phyloP scores from a whole-genome alignment of 169 alveolate species.

The Cryptosporidium felis region DNA sequence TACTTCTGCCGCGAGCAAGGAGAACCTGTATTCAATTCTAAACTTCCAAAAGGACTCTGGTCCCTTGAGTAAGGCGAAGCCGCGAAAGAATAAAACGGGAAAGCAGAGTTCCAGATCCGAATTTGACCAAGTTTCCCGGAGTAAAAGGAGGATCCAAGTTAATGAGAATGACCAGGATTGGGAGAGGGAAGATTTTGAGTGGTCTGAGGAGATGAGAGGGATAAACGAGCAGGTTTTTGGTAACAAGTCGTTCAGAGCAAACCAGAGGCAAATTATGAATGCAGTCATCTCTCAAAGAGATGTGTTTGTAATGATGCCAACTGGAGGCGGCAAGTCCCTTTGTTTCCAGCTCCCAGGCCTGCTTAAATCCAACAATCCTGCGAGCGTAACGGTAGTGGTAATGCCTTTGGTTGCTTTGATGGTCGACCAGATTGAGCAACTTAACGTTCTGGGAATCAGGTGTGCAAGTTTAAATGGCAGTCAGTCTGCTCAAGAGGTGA shows the following conservation, averaged over 20 bases:
- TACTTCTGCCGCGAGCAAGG: background rate
- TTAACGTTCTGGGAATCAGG: conserved; percentile 78
- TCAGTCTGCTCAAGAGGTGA: conserved; percentile 68
- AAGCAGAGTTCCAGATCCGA: background rate
- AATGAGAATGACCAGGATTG: conserved; percentile 33
- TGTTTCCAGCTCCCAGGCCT: conserved; percentile 94
- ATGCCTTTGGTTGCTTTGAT: conserved; percentile 92
- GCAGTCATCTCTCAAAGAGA: conserved; percentile 90
- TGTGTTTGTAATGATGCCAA: conserved; percentile 96
- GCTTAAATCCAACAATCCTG: conserved; percentile 73
- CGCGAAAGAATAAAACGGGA: background rate
- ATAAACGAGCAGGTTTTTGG: conserved; percentile 78
- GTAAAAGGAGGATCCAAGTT: background rate
- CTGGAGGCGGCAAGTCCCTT: conserved; percentile 97
- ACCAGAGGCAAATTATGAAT: conserved; percentile 92
- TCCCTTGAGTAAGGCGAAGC: background rate
- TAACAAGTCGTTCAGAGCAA: conserved; percentile 83
- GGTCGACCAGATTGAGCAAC: conserved; percentile 90
- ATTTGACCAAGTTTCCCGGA: no score
- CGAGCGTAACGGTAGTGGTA: conserved; percentile 89
- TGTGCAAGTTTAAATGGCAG: conserved; percentile 76
- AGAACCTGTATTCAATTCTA: conserved; percentile 7
- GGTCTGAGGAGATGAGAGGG: conserved; percentile 74
- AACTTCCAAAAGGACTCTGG: background rate
- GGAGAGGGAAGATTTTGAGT: conserved; percentile 74